Conservation (phyloP, 1,139 yeast genomes). For the Ogataea hybrid region DNA sequence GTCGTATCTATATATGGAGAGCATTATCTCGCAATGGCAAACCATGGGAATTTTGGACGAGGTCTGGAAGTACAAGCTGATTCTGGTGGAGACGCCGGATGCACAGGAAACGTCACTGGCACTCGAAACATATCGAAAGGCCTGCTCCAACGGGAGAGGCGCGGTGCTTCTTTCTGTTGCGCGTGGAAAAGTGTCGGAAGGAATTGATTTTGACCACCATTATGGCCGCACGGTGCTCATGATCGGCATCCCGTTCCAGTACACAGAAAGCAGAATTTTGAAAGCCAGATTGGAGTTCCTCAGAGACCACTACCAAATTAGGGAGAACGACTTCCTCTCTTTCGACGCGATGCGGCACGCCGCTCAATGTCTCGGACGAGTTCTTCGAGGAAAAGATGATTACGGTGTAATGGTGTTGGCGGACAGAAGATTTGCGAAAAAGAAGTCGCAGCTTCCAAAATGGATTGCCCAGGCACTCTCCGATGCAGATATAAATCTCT, state of each 20-base stretch:
- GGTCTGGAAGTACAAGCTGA: slow-evolving; percentile 95
- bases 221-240: slow-evolving; percentile 95
- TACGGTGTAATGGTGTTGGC: slow-evolving; percentile 98
- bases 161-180: slow-evolving; percentile 96
- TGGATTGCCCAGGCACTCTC: slow-evolving; percentile 94
- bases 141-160: slow-evolving; percentile 97
- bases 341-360: slow-evolving; percentile 99
- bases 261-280: slow-evolving; percentile 92
- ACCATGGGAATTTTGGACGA: slow-evolving; percentile 96
- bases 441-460: slow-evolving; percentile 85
- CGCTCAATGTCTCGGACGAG: slow-evolving; percentile 97
- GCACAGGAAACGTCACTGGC: slow-evolving; percentile 98
- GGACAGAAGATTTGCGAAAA: slow-evolving; percentile 86
- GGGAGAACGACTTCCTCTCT: slow-evolving; percentile 90
- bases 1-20: slow-evolving; percentile 94
- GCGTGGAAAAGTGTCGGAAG: slow-evolving; percentile 98
- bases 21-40: slow-evolving; percentile 98
- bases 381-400: slow-evolving; percentile 95
- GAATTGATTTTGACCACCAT: slow-evolving; percentile 98
- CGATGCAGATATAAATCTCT: slow-evolving; percentile 87
- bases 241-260: slow-evolving; percentile 99
- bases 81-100: slow-evolving; percentile 96
- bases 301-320: slow-evolving; percentile 87
- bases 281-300: slow-evolving; percentile 92
- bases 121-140: slow-evolving; percentile 90